Percentiles rank a stretch among this genome's conserved stretches.
phyloP scores from a whole-genome alignment of 768 basidiomycete genomes.

The Tremella fuciformis region DNA sequence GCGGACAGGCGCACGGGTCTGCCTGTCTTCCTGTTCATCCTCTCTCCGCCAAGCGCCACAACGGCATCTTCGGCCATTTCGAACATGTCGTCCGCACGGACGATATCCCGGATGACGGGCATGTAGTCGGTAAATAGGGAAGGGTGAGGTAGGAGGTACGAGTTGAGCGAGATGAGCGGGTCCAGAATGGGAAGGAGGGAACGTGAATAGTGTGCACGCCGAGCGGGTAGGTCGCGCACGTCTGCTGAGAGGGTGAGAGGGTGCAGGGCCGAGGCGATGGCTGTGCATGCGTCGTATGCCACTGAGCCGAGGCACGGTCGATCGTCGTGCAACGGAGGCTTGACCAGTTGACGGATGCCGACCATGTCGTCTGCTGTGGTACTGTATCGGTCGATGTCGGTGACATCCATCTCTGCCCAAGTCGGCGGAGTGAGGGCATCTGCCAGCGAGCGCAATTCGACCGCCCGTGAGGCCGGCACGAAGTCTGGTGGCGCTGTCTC shows the following conservation, averaged over 20 bases:
- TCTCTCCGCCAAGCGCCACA: constrained; percentile 31
- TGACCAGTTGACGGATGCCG: constrained; percentile 23
- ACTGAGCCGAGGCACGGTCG: constrained; percentile 10
- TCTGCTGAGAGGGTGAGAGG: not conserved
- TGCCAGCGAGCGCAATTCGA: constrained; percentile 55
- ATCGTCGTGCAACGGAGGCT: constrained; percentile 27
- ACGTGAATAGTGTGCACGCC: constrained; percentile 28
- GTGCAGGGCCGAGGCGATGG: not conserved
- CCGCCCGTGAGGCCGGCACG: not conserved
- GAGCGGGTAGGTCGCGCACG: constrained; percentile 10
- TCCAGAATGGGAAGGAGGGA: constrained; percentile 54
- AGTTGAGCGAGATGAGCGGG: constrained; percentile 56
- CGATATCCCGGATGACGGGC: constrained; percentile 66
- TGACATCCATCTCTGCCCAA: constrained; percentile 37
- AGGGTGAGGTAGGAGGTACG: constrained; percentile 55
- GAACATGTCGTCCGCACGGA: constrained; percentile 62
- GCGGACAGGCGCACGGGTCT: constrained; percentile 33
- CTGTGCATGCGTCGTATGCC: not conserved
- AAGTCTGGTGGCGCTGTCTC: not conserved
- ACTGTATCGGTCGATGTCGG: constrained; percentile 50
- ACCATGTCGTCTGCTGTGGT: constrained; percentile 42
- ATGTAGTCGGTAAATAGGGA: constrained; percentile 66
- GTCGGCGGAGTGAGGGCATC: constrained; percentile 58
- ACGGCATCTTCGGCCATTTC: constrained; percentile 36
- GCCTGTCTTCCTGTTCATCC: constrained; percentile 46